phyloP scores from a whole-genome alignment of 768 basidiomycete genomes.

The Suillus alpinus region DNA sequence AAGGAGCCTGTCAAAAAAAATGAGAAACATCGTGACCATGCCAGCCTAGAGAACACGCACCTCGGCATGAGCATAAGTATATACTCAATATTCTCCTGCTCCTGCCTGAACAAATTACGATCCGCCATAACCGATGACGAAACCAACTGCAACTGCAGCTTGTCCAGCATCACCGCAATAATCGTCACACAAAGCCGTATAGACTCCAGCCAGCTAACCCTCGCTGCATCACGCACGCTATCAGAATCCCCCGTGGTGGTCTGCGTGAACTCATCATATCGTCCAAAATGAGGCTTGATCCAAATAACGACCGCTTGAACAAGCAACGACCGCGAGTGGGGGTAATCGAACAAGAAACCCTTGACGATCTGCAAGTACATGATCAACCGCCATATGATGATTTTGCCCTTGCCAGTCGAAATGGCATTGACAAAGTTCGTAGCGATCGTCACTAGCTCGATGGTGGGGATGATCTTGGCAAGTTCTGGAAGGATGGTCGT shows the following conservation, averaged over 20 bases:
- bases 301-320: conserved; percentile 88
- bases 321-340: conserved; percentile 72
- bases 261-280: conserved; percentile 79
- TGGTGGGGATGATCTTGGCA: conserved; percentile 70
- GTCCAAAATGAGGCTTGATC: conserved; percentile 94
- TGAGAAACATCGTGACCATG: conserved; percentile 5
- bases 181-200: conserved; percentile 89
- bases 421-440: conserved; percentile 88
- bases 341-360: conserved; percentile 81
- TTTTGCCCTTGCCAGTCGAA: conserved; percentile 74
- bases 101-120: conserved; percentile 61
- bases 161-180: conserved; percentile 86
- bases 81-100: conserved; percentile 91
- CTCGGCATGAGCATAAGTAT: conserved; percentile 80
- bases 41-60: conserved; percentile 37
- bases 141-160: conserved; percentile 77
- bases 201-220: conserved; percentile 86
- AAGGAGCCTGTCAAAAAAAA: conserved; percentile 52
- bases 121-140: conserved; percentile 62
- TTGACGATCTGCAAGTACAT: conserved; percentile 92
- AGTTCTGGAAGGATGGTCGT: conserved; percentile 89
- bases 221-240: conserved; percentile 62
- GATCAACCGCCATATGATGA: conserved; percentile 90
- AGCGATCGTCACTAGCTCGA: conserved; percentile 84
- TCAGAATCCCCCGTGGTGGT: conserved; percentile 67